Evolutionary conservation across 768 basidiomycete species (phyloP).

Genomic region (Saitozyma podzolica): DNA sequence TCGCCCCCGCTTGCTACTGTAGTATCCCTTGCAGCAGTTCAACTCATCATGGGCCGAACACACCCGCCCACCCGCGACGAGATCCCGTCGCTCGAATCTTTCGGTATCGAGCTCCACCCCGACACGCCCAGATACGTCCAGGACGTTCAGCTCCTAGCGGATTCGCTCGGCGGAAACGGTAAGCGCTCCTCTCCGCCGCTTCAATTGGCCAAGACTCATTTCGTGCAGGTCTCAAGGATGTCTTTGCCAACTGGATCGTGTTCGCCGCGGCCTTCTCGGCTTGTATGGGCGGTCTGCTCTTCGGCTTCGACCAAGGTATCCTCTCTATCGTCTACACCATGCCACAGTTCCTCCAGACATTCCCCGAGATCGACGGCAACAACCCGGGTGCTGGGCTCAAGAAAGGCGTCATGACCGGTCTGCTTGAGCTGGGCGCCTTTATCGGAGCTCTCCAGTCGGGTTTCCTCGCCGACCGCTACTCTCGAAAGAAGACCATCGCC

Average conservation of each 20-base stretch:
- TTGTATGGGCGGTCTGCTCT: background rate
- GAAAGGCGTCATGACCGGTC: slow-evolving; percentile 20
- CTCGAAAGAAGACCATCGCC: slow-evolving; percentile 2
- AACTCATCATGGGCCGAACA: no score
- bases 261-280: slow-evolving; percentile 1
- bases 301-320: slow-evolving; percentile 11
- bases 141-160: background rate
- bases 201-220: background rate
- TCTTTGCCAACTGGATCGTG: background rate
- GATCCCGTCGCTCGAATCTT: no score
- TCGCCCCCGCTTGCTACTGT: no score
- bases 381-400: slow-evolving; percentile 4
- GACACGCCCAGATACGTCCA: background rate
- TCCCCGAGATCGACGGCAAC: slow-evolving; percentile 11
- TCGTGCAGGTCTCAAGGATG: slow-evolving; percentile 2
- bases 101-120: no score
- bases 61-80: no score
- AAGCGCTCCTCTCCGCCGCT: background rate
- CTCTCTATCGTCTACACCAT: slow-evolving; percentile 13
- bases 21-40: no score
- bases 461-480: slow-evolving; percentile 14
- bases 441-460: slow-evolving; percentile 11
- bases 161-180: slow-evolving; percentile 1
- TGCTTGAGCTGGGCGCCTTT: slow-evolving; percentile 16
- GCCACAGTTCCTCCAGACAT: slow-evolving; percentile 17